Evolutionary conservation across 257 asterid genomes (phyloP), one percentile per base, ranked within the genome.

Genomic region (Agastache rugosa): DNA sequence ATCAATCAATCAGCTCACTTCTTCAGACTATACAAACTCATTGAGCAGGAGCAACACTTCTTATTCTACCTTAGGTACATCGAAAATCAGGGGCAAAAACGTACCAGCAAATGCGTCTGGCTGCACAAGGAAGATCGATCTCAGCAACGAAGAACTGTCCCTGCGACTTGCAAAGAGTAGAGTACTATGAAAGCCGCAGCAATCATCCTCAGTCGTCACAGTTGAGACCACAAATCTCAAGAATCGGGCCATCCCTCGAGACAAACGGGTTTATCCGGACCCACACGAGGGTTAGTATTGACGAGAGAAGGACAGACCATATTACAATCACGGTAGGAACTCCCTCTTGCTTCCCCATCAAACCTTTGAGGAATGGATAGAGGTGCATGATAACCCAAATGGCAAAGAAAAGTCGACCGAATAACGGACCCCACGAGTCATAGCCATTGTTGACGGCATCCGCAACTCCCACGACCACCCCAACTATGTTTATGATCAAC

Each of bases 351-450:
- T 83, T 93, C 68, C 97, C 97, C 2, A 75, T 70, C 84, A 93
- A 50, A 3, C 98, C 98, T 80, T 89, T 93, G 65, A 93, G 93
- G 97, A 90, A 90, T 2, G 98, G 98, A 69, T 89, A 93, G 23
- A 93, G 91, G 50, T 93, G 98, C 87, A 93, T 73, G 72, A 93
- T 89, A 19, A 93, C 98, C 96, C 97, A 93, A 31, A 91, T 63
- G 3, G 98, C 96, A 1, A 93, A 91, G 79, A 93, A 88, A 0
- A 93, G 73, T 68, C 83, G 79, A 20, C 98, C 98, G 9, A 93
- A 93, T 7, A 93, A 48, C 2, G 93, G 97, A 17, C 97, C 97
- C 98, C 97, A 93, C 8, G 98, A 88, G 12, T 93, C 96, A 63
- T 93, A 93, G 10, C 98, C 97, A 3, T 91, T 91, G 55, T 93